Evolutionary conservation across 768 basidiomycete species (phyloP), one percentile per base, ranked within the genome.

Genomic region (Tricholoma furcatifolium): DNA sequence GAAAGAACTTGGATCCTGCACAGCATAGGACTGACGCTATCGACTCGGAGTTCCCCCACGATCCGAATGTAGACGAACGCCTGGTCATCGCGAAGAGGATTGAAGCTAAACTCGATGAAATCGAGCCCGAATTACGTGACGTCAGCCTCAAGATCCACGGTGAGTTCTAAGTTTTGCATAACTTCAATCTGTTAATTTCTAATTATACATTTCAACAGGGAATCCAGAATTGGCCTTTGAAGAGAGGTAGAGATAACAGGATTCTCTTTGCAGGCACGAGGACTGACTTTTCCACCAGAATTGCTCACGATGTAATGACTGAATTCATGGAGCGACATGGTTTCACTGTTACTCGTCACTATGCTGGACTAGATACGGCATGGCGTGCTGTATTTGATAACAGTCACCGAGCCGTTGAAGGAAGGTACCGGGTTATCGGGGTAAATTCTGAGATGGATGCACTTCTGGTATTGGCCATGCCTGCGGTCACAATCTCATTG

Each of bases 401-500:
- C n/a, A n/a, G n/a, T n/a, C n/a, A n/a, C n/a, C n/a, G n/a, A n/a
- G n/a, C n/a, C n/a, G n/a, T n/a, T n/a, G n/a, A n/a, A n/a, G n/a
- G n/a, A n/a, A n/a, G n/a, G n/a, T n/a, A n/a, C n/a, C n/a, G 85
- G 38, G 82, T 82, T 46, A 72, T 92, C 42, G 90, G 91, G 6
- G 70, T 92, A 56, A 91, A 93, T 67, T 83, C 88, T 14, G 91
- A 91, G 69, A 89, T 88, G 87, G 83, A 84, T 62, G 83, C 82
- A 8, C 69, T 84, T 18, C 67, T 34, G 77, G 79, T 9, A 71
- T 87, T 73, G 69, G 84, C 67, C 74, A 84, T 64, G 88, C 81
- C 0, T 92, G 90, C 62, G 90, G 90, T 0, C 90, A 93, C 68
- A 91, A 92, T 66, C 75, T 93, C 56, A 91, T 91, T 59, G 90